phyloP scores from a whole-genome alignment of 2,329 filamentous ascomycete species.

The Gaeumannomyces sp. region DNA sequence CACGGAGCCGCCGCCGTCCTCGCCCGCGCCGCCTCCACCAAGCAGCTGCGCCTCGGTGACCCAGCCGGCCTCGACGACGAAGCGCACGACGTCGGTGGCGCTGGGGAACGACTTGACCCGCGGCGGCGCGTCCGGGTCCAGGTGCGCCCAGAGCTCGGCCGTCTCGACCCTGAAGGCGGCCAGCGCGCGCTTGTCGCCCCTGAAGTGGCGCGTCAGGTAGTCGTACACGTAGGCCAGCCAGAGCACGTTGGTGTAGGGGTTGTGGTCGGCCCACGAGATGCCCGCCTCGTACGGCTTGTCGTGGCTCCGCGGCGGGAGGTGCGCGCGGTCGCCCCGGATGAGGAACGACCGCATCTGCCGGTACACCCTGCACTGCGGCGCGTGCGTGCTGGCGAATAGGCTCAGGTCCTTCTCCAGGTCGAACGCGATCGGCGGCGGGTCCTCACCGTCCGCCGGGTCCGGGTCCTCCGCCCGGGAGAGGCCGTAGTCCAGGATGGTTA shows the following conservation, averaged over 20 bases:
- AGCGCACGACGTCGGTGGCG: conserved; percentile 50
- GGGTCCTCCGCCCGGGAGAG: conserved; percentile 51
- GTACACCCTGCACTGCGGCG: conserved; percentile 55
- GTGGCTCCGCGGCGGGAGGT: conserved; percentile 42
- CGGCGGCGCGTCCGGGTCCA: conserved; percentile 44
- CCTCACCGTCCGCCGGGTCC: conserved; percentile 25
- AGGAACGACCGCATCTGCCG: conserved; percentile 56
- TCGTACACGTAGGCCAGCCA: conserved; percentile 59
- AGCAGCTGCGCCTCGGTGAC: conserved; percentile 46
- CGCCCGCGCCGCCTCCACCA: not conserved
- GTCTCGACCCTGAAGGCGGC: conserved; percentile 40
- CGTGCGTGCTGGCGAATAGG: conserved; percentile 55
- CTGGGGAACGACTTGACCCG: conserved; percentile 45
- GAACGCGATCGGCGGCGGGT: conserved; percentile 36
- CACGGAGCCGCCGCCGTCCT: not conserved
- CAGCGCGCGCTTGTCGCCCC: conserved; percentile 40
- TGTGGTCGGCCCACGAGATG: conserved; percentile 48
- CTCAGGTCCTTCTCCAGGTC: conserved; percentile 55
- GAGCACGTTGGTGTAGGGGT: conserved; percentile 58
- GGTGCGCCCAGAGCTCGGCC: conserved; percentile 45
- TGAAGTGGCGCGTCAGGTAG: conserved; percentile 43
- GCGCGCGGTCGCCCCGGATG: conserved; percentile 43
- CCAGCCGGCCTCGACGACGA: conserved; percentile 53
- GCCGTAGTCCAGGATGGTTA: conserved; percentile 61
- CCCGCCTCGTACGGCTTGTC: conserved; percentile 39